phyloP scores from a whole-genome alignment of 129 eudicot species.

The Gnaphalium uliginosum region DNA sequence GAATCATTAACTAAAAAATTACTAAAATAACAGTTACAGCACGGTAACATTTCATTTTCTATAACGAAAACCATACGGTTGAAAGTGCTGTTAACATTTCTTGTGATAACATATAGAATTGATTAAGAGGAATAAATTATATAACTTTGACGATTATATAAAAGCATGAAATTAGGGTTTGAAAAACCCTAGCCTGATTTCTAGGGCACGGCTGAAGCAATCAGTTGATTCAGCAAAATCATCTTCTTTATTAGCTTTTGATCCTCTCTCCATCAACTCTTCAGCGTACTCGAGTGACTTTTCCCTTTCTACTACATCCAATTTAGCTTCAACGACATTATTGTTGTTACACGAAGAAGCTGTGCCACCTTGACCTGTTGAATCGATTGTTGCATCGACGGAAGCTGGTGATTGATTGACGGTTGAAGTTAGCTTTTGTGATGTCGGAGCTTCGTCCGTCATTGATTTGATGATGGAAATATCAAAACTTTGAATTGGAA shows the following conservation, averaged over 20 bases:
- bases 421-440: constrained; percentile 17
- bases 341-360: constrained; percentile 70
- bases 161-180: neutral
- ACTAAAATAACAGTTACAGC: neutral
- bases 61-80: neutral
- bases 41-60: neutral
- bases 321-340: constrained; percentile 39
- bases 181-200: constrained; percentile 74
- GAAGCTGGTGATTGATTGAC: constrained; percentile 45
- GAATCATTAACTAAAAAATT: too few species aligned
- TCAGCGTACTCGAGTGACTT: constrained; percentile 65
- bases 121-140: too few species aligned
- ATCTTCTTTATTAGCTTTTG: constrained; percentile 55
- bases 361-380: constrained; percentile 44
- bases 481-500: constrained; percentile 17
- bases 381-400: constrained; percentile 62
- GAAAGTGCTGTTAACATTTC: neutral
- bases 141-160: neutral
- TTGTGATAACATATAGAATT: neutral
- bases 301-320: constrained; percentile 41
- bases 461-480: constrained; percentile 25
- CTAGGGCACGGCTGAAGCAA: constrained; percentile 93
- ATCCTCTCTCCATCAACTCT: constrained; percentile 69
- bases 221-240: constrained; percentile 78
- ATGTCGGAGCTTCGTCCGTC: constrained; percentile 47